phyloP scores from a whole-genome alignment of 306 rosid species.

The Pterocarpus macrocarpus region DNA sequence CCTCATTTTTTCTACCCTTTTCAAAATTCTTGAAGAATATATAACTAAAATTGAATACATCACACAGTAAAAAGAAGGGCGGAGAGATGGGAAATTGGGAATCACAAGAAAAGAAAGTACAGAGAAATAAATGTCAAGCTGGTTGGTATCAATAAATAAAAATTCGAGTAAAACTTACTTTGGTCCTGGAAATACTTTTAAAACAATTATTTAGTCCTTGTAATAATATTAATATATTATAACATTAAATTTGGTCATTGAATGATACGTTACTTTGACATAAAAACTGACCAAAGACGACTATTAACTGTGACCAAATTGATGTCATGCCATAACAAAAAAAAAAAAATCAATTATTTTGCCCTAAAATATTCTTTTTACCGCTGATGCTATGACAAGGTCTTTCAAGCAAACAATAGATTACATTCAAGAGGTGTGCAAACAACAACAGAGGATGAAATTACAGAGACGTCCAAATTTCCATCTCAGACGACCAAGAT shows the following conservation, averaged over 20 bases:
- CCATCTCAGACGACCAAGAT: background rate
- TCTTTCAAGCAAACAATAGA: constrained; percentile 20
- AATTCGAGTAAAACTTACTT: no score
- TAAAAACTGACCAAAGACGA: background rate
- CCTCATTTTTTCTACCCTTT: background rate
- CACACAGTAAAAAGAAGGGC: background rate
- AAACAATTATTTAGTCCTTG: no score
- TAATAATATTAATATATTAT: no score
- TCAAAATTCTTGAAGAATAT: background rate
- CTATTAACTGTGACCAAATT: background rate
- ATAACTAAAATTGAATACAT: constrained; percentile 22
- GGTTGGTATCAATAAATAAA: no score
- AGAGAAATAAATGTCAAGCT: background rate
- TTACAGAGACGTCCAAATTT: constrained; percentile 46
- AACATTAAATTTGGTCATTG: background rate
- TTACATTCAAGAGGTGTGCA: constrained; percentile 39
- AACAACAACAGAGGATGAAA: constrained; percentile 17
- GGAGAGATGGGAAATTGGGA: constrained; percentile 10
- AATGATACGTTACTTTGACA: no score
- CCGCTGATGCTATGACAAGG: constrained; percentile 33
- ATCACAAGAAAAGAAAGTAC: background rate
- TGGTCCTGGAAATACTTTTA: no score
- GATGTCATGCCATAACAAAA: constrained; percentile 1
- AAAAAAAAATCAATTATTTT: background rate
- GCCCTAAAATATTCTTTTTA: background rate